A percentile compares a stretch with the other conserved stretches of the same genome.
Evolutionary conservation across 805 yeast species (phyloP).

Genomic region (Kazachstania kunashirensis): DNA sequence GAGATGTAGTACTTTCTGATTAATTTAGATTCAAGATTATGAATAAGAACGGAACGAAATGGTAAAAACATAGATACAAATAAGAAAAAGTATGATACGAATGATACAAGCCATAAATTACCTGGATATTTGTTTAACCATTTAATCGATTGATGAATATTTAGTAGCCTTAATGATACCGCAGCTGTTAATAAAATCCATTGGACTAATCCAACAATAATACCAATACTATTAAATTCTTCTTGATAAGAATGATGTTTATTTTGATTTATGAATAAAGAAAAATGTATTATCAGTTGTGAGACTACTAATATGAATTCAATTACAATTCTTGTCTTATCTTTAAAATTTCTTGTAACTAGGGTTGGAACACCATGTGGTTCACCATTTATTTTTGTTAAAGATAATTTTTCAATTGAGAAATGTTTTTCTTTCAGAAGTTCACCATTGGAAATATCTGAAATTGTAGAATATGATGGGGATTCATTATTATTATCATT

Average conservation of each 20-base stretch:
- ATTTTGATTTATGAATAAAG: conserved; percentile 17
- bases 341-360: conserved; percentile 41
- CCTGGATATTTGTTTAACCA: conserved; percentile 33
- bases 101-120: conserved; percentile 53
- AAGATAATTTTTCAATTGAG: conserved; percentile 46
- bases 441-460: background rate
- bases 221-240: conserved; percentile 14
- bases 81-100: conserved; percentile 39
- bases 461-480: background rate
- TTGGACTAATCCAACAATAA: conserved; percentile 14
- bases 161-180: conserved; percentile 29
- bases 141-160: conserved; percentile 25
- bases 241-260: background rate
- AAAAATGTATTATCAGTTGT: conserved; percentile 32
- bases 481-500: background rate
- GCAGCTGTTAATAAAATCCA: conserved; percentile 29
- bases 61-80: conserved; percentile 32
- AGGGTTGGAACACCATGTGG: conserved; percentile 46
- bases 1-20: conserved; percentile 34
- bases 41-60: conserved; percentile 51
- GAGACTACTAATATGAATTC: conserved; percentile 39
- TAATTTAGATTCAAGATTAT: conserved; percentile 27
- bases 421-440: conserved; percentile 49
- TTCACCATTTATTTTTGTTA: conserved; percentile 49
- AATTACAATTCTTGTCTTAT: conserved; percentile 42